Evolutionary conservation across 352 stramenopile species (phyloP).

Genomic region (Phytophthora foliorum): DNA sequence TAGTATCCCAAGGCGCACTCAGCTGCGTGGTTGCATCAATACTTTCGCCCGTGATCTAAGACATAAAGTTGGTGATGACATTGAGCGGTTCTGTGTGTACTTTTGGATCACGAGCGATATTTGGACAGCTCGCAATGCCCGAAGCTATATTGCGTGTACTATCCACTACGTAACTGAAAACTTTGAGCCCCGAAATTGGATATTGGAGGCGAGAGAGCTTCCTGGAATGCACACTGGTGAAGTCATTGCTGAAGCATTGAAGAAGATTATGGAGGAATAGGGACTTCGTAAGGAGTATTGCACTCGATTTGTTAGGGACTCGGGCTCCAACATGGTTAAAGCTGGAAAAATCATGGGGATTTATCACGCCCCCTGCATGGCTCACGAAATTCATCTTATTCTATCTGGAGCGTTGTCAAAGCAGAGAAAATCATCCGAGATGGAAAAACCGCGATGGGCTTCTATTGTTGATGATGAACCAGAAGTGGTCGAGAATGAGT

Average conservation of each 20-base stretch:
- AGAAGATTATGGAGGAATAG: neutral
- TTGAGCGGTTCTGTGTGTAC: neutral
- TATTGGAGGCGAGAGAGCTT: neutral
- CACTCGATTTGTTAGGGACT: neutral
- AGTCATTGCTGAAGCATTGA: neutral
- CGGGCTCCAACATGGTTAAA: neutral
- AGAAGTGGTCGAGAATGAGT: no score
- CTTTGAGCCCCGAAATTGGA: constrained; percentile 1
- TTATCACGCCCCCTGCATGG: neutral
- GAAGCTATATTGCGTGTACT: neutral
- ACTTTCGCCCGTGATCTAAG: neutral
- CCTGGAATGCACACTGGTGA: neutral
- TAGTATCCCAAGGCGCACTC: neutral
- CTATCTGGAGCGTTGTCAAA: no score
- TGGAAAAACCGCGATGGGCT: no score
- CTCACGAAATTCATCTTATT: neutral
- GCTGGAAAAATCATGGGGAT: neutral
- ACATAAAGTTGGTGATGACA: neutral
- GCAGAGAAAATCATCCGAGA: no score
- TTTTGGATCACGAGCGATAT: constrained; percentile 1
- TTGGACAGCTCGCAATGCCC: neutral
- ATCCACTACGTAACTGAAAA: constrained; percentile 2
- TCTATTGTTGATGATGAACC: no score
- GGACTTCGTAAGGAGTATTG: neutral
- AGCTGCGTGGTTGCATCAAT: neutral